These are phyloP conservation scores for Exophiala bonariae DNA, from an alignment of 2,329 filamentous ascomycete species.

Conservation along the genomic window DNA sequence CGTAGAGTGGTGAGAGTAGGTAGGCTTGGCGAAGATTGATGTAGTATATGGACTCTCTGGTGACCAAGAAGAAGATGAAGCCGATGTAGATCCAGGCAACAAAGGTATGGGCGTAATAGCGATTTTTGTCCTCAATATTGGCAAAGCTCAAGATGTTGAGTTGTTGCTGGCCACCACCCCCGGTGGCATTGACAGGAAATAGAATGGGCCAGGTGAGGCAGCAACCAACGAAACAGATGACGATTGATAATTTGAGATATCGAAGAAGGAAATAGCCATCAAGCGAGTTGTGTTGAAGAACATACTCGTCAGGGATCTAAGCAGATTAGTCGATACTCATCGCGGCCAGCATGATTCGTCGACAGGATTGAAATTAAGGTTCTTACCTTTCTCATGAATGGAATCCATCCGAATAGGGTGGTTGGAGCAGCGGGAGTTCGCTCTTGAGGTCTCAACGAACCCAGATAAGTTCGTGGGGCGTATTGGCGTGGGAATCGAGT, in stretches of 20 bases:
- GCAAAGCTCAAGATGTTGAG: constrained; percentile 77
- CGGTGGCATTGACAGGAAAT: constrained; percentile 86
- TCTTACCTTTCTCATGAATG: constrained; percentile 61
- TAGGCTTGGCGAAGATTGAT: constrained; percentile 93
- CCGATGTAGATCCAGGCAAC: constrained; percentile 79
- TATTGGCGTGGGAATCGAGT: constrained; percentile 51
- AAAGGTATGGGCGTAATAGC: constrained; percentile 79
- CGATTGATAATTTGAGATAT: constrained; percentile 75
- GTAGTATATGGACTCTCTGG: constrained; percentile 85
- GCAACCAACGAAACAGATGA: constrained; percentile 81
- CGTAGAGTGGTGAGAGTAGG: constrained; percentile 78
- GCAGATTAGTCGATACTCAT: constrained; percentile 36
- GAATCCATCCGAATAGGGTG: constrained; percentile 68
- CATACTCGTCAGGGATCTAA: constrained; percentile 67
- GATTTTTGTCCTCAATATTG: constrained; percentile 68
- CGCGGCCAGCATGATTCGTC: constrained; percentile 35
- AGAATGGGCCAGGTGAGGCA: constrained; percentile 84
- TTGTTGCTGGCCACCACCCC: constrained; percentile 63
- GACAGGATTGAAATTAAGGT: constrained; percentile 33
- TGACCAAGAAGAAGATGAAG: constrained; percentile 86
- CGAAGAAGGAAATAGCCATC: constrained; percentile 90
- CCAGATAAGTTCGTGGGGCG: constrained; percentile 57
- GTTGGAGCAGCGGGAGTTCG: constrained; percentile 60
- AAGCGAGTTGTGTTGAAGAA: constrained; percentile 86
- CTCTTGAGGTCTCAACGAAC: constrained; percentile 52